Base-by-base conservation (phyloP, 2,329 filamentous ascomycete species). In the Balansia obtecta region DNA sequence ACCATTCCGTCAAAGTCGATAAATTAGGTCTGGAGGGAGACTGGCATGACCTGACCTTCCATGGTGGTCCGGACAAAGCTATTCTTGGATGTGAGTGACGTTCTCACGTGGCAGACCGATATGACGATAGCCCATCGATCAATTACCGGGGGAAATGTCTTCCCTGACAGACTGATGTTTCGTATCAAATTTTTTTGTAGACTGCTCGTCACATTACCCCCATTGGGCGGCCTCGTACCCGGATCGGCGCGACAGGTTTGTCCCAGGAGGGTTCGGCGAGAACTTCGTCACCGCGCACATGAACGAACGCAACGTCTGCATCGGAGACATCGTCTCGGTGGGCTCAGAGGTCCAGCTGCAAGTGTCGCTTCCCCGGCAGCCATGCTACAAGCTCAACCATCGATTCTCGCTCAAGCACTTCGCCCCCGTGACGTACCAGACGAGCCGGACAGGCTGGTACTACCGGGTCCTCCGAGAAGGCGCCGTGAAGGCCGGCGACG, bases 351-450 rank as follows among this genome's bases (percentile, higher is more conserved):
- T 79, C 0, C 52, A 79, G 2, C 68, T 83, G 0, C 76, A 84
- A 56, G 75, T 84, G 22, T 76, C 73, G 54, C 65, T 83, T 22
- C 81, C 81, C 0, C 72, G 82, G 15, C 75, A 80, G 55, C 82
- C 82, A 10, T 85, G 82, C 65, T 85, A 77, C 66, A 51, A 85
- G 60, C 71, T 85, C 9, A 85, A 85, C 59, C 80, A 84, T 57
- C 77, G 81, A 1, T 85, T 85, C 61, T 71, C 75, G 34, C 65
- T 82, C 10, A 78, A 77, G 57, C 75, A 80, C 53, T 83, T 85
- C 62, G 77, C 80, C 4, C 74, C 74, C 0, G 67, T 71, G 18
- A 76, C 78, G 0, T 81, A 77, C 63, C 70, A 72, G 53, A 68
- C 67, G 2, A 76, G 76, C 51, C 73, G 80, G 1, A 83, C 80